Percentiles rank a stretch among this genome's conserved stretches.
phyloP scores from a whole-genome alignment of 805 yeast species.

The Zygotorulaspora chibaensis region DNA sequence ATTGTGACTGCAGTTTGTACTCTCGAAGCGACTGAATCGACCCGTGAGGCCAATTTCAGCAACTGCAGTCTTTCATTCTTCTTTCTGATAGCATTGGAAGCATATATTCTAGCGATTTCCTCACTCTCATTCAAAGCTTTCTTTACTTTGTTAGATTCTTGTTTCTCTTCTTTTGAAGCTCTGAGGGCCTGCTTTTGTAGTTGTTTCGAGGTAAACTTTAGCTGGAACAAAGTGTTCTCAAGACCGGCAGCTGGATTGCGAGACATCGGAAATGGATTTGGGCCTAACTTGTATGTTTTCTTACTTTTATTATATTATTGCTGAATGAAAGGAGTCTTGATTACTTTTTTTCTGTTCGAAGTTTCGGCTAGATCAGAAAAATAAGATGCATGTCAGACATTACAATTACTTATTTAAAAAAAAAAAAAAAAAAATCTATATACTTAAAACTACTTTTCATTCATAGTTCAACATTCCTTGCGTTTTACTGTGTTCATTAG shows the following conservation, averaged over 20 bases:
- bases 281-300: not conserved
- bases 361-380: not conserved
- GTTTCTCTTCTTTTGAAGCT: constrained; percentile 85
- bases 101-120: constrained; percentile 90
- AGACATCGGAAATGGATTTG: constrained; percentile 19
- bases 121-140: constrained; percentile 48
- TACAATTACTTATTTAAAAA: constrained; percentile 1
- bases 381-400: not conserved
- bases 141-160: constrained; percentile 83
- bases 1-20: constrained; percentile 98
- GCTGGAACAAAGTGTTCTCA: constrained; percentile 35
- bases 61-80: constrained; percentile 79
- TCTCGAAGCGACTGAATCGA: constrained; percentile 93
- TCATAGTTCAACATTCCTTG: not conserved
- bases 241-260: constrained; percentile 32
- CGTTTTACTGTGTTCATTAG: not conserved
- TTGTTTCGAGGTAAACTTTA: constrained; percentile 87
- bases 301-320: not conserved
- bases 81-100: constrained; percentile 93
- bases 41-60: constrained; percentile 76
- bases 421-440: constrained; percentile 1
- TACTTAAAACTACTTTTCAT: not conserved
- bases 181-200: constrained; percentile 82
- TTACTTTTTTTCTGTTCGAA: not conserved
- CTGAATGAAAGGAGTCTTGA: not conserved